These are phyloP conservation scores for Quercus ilex DNA, from an alignment of 306 rosid species.

Conservation along the genomic window DNA sequence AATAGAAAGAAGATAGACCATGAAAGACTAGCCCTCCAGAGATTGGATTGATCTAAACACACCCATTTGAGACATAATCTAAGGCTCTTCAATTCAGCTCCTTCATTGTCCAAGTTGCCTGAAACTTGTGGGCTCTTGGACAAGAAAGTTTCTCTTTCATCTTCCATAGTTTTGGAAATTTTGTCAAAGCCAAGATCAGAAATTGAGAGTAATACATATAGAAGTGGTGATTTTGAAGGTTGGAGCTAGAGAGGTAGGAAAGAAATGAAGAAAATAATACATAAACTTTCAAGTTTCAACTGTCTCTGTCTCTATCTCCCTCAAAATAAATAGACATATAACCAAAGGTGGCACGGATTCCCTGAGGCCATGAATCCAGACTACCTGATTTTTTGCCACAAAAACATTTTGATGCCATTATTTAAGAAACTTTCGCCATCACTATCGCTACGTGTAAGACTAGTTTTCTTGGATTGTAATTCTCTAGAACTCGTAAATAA, in stretches of 20 bases:
- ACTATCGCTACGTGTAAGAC: too few relatives aligned
- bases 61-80: conserved; percentile 56
- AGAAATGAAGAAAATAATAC: neutral
- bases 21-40: conserved; percentile 40
- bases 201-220: conserved; percentile 24
- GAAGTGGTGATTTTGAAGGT: neutral
- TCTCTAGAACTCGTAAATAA: too few relatives aligned
- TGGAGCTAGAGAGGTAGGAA: neutral
- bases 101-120: conserved; percentile 22
- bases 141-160: conserved; percentile 22
- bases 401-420: neutral
- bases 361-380: too few relatives aligned
- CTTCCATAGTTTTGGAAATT: conserved; percentile 47
- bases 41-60: conserved; percentile 64
- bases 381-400: neutral
- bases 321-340: neutral
- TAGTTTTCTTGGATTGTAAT: too few relatives aligned
- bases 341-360: neutral
- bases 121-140: neutral
- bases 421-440: neutral
- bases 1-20: conserved; percentile 64
- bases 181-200: neutral
- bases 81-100: conserved; percentile 42
- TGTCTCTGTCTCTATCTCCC: neutral
- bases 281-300: neutral